Evolutionary conservation across 1,139 yeast species (phyloP), one percentile per base, ranked within the genome.

Genomic region (Martiniozyma asiatica): DNA sequence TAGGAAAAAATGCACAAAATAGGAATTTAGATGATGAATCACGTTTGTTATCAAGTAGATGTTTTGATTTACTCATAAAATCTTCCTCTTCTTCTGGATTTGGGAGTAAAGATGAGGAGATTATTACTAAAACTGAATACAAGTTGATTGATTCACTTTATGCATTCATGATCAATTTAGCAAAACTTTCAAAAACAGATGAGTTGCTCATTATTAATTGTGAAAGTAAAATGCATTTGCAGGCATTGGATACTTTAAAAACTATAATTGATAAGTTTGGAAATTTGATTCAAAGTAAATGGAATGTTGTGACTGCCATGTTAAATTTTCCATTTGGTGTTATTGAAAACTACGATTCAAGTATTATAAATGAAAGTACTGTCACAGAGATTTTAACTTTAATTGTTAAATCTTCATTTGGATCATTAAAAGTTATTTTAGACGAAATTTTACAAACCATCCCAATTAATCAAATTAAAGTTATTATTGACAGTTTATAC

Each of bases 391-490:
- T 68, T 36, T 56, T 63, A 16, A 57, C 53, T 22, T 60, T 59
- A 8, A 58, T 80, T 29, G 61, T 68, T 33, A 73, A 68, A 42
- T 68, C 74, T 3, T 73, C 89, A 0, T 87, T 79, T 55, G 87
- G 77, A 39, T 78, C 92, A 0, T 60, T 87, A 40, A 87, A 82
- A 44, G 61, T 87, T 30, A 74, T 87, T 18, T 64, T 92, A 39
- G 92, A 84, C 46, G 96, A 87, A 48, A 82, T 87, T 47, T 55
- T 87, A 33, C 73, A 71, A 24, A 60, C 73, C 2, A 58, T 89
- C 15, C 94, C 96, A 0, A 52, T 61, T 25, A 57, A 59, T 16
- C 77, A 78, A 33, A 60, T 82, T 28, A 68, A 65, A 37, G 61
- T 65, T 6, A 64, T 85, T 20, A 72, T 84, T 36, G 84, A 81